Base-by-base conservation (phyloP, 257 asterid species). In the Lavandula angustifolia region DNA sequence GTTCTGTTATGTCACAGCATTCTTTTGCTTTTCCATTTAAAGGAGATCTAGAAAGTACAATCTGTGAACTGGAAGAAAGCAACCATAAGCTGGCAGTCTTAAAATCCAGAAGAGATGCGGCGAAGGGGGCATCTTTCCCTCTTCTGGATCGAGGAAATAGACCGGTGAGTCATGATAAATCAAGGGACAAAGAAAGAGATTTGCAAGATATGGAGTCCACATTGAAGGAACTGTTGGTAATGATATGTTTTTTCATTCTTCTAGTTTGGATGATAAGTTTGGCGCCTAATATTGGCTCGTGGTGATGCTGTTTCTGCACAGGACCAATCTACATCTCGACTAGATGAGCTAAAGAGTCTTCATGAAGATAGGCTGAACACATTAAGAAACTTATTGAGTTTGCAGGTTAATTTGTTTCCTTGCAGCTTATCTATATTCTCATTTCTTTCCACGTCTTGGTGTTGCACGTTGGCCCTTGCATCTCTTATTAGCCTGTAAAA, bases 21-120 rank as follows among this genome's bases (percentile, higher is more conserved):
- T 40, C 40, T 71, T 64, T 42, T 46, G 43, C 54, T 31, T 75
- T 67, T 59, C 54, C 50, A 62, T 77, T 32, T 82, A 54, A 73
- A 94, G 99, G 95, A 69, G 99, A 94, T 53, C 73, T 94, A 75
- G 91, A 87, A 75, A 78, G 75, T 64, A 75, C 88, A 3, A 41
- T 84, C n/a, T 65, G 78, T 58, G 91, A 90, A 75, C 73, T 94
- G 80, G 99, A 90, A 77, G 98, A 83, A 74, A 81, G 85, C 78
- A 86, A 88, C 64, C 65, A 80, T 60, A 75, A 82, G 61, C 76
- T 90, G 84, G 88, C 91, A 47, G 74, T 82, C 73, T 79, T 90
- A 58, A 87, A 80, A 79, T 86, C 79, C 47, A 95, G 84, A 78
- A 84, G 86, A 69, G 89, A 84, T 66, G 75, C 74, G 72, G 81